Evolutionary conservation across 1,284 basidiomycete genomes (phyloP), one percentile per base, ranked within the genome.

Genomic region (Heterobasidion parviporum): DNA sequence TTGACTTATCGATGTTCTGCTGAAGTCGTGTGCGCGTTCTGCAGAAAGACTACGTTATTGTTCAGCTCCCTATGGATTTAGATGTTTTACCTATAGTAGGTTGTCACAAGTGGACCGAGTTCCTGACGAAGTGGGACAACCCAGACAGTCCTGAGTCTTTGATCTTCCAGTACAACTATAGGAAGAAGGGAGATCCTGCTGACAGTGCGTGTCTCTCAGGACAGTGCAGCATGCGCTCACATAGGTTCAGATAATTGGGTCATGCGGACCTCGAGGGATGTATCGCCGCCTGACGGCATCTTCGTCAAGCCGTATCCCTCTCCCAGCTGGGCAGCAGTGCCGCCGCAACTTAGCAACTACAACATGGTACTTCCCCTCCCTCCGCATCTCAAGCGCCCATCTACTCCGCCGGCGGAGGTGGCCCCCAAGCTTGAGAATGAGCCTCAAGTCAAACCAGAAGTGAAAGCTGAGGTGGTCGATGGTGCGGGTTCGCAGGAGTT

Each of bases 121-220:
- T 55, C 16, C 8, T 50, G 18, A 33, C 10, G 14, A 50, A 50
- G 12, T 41, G 18, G 14, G 12, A n/a, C 7, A n/a, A 20, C 1
- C 7, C 26, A 10, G n/a, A 18, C 2, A 15, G 32, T 6, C 35
- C 35, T 15, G 32, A 18, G 14, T 55, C 54, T 16, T 32, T n/a
- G 5, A 16, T 55, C 12, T 55, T 55, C 36, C 16, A 44, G 48
- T 55, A 55, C 46, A 50, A 55, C 48, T 55, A 45, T 18, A 49
- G n/a, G 35, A 50, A 15, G 20, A 15, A 16, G 12, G 54, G 54
- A 10, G 54, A 55, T 10, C 54, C 54, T 43, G 41, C 26, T 14
- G 35, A n/a, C 5, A 46, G 54, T 55, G 16, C 8, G 54, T 50
- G 16, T 10, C 34, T 10, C 20, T 15, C 18, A 16, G 35, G 10